Conservation (phyloP, 352 stramenopile species). For the Phytophthora nicotianae region DNA sequence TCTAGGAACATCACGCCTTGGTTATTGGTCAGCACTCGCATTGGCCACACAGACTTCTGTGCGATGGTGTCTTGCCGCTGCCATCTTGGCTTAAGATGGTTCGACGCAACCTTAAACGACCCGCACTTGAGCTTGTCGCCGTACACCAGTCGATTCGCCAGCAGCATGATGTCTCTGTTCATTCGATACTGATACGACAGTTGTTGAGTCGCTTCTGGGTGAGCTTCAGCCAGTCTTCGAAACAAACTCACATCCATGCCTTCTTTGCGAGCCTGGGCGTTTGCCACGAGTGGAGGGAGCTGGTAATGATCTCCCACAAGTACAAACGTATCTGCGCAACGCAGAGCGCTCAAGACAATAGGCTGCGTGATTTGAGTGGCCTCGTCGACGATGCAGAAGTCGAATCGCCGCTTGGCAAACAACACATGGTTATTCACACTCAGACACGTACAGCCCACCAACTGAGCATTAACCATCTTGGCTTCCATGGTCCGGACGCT, state of each 20-base stretch:
- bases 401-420: conserved; percentile 90
- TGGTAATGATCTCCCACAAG: conserved; percentile 99
- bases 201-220: conserved; percentile 90
- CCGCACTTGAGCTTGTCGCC: conserved; percentile 94
- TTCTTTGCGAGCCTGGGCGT: conserved; percentile 80
- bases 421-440: conserved; percentile 79
- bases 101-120: conserved; percentile 54
- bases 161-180: conserved; percentile 95
- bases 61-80: conserved; percentile 12
- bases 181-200: conserved; percentile 99
- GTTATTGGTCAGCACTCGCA: conserved; percentile 43
- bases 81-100: conserved; percentile 45
- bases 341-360: conserved; percentile 92
- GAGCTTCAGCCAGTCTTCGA: conserved; percentile 89
- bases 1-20: conserved; percentile 87
- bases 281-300: conserved; percentile 95
- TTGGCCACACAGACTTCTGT: conserved; percentile 38
- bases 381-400: conserved; percentile 99
- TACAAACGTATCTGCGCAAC: conserved; percentile 94
- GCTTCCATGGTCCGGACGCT: conserved; percentile 56
- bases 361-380: conserved; percentile 98
- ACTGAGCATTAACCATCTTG: conserved; percentile 50
- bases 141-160: conserved; percentile 96
- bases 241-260: conserved; percentile 93
- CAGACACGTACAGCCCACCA: conserved; percentile 82